Conservation (phyloP, 257 asterid species). For the Solanum ossicruentum region DNA sequence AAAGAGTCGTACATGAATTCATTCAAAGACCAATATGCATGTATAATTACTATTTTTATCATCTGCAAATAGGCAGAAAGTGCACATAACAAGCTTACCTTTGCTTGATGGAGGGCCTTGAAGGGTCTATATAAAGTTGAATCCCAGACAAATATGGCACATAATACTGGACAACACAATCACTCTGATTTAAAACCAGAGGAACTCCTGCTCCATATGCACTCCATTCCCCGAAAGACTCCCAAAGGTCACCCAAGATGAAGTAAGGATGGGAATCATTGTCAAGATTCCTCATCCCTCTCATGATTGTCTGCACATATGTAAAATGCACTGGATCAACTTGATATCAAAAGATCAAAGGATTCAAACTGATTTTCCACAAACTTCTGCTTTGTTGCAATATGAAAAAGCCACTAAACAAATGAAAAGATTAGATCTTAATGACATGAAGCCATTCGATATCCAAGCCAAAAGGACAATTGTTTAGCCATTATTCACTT, state of each 20-base stretch:
- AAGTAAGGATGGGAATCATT: constrained; percentile 56
- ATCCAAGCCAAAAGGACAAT: neutral
- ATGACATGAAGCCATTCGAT: neutral
- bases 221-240: constrained; percentile 89
- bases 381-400: neutral
- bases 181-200: constrained; percentile 48
- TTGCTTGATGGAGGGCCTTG: constrained; percentile 28
- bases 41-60: neutral
- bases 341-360: neutral
- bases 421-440: neutral
- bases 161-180: constrained; percentile 76
- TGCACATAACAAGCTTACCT: constrained; percentile 21
- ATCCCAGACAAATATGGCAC: constrained; percentile 86
- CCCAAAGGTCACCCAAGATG: constrained; percentile 91
- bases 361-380: neutral
- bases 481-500: neutral
- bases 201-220: constrained; percentile 97
- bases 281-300: constrained; percentile 39
- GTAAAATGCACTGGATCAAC: constrained; percentile 11
- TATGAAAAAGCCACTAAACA: neutral
- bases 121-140: constrained; percentile 67
- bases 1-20: neutral
- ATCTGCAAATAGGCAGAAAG: neutral
- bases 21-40: neutral
- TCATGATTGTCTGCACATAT: constrained; percentile 55